Evolutionary conservation across 208 protist genomes (phyloP), one percentile per base, ranked within the genome.

Genomic region (Leishmania arabica): DNA sequence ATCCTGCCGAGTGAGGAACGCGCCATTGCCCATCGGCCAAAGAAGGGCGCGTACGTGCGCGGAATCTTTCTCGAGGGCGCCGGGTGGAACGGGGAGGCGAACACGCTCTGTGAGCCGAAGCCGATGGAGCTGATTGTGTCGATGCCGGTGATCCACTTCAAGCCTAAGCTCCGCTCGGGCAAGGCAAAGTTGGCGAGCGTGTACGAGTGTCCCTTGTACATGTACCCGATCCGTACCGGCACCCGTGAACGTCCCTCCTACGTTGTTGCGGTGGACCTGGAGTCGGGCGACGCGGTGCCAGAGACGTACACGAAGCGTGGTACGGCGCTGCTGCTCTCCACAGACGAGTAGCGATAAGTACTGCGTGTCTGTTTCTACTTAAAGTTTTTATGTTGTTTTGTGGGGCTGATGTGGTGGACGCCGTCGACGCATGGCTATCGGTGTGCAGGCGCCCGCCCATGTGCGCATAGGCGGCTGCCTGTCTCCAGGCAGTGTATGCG

Each of bases 61-160:
- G 99, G 99, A 37, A 93, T 99, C 72, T 99, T 95, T 75, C 90
- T 99, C 0, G 99, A 99, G 85, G 99, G 99, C 34, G 98, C 99
- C 15, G 93, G 98, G 11, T 99, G 99, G 99, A 91, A 99, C 84
- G 37, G 53, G 37, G 95, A 98, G 78, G 78, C 81, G 9, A 92
- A 95, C 80, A 95, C 92, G 73, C 91, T 99, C 4, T 94, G 89
- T 74, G 99, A 99, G 89, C 98, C 99, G 15, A 87, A 94, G 27
- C 98, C 99, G 21, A 99, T 99, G 94, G 95, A 99, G 91, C 93
- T 99, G 34, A 91, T 98, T 45, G 92, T 95, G 79, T 37, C 86
- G 45, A 99, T 99, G 98, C 99, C 99, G n/a, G 94, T 99, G 40
- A 99, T 99, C 70, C 97, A 99, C 90, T 99, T 99, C 86, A 99